Percentiles rank a stretch among this genome's conserved stretches.
phyloP scores from a whole-genome alignment of 2,329 filamentous ascomycete genomes.

The Pseudogymnoascus sp. region DNA sequence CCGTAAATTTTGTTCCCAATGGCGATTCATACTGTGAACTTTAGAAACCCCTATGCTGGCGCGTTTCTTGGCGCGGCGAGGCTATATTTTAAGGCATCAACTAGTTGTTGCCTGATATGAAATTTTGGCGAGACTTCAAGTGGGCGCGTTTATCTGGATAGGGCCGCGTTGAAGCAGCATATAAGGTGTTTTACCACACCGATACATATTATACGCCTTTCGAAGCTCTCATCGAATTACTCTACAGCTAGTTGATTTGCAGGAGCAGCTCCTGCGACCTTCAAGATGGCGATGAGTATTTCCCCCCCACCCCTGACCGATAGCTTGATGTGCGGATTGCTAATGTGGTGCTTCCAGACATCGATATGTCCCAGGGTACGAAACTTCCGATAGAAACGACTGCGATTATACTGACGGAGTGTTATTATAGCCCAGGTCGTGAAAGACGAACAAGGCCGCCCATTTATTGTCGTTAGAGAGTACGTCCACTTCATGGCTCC shows the following conservation, averaged over 20 bases:
- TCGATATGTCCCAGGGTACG: conserved; percentile 77
- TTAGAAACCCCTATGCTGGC: neutral
- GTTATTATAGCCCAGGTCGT: conserved; percentile 56
- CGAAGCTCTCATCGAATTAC: conserved; percentile 8
- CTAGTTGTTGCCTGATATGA: conserved; percentile 10
- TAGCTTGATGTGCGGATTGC: conserved; percentile 9
- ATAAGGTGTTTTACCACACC: conserved; percentile 11
- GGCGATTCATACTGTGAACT: neutral
- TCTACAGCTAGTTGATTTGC: neutral
- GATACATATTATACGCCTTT: neutral
- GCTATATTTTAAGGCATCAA: neutral
- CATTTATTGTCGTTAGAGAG: conserved; percentile 98
- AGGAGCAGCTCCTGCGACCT: conserved; percentile 11
- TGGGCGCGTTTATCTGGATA: conserved; percentile 11
- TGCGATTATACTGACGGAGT: conserved; percentile 9
- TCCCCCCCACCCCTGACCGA: conserved; percentile 24
- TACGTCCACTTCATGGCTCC: conserved; percentile 41
- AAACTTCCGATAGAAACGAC: conserved; percentile 13
- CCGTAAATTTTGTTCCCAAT: neutral
- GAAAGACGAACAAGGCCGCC: conserved; percentile 95
- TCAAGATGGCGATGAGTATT: conserved; percentile 55
- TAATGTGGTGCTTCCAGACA: conserved; percentile 44
- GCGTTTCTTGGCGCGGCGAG: neutral
- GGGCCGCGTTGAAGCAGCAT: conserved; percentile 8
- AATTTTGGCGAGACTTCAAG: conserved; percentile 10